Evolutionary conservation across 2,329 filamentous ascomycete species (phyloP).

Genomic region (Cyanodermella asteris): DNA sequence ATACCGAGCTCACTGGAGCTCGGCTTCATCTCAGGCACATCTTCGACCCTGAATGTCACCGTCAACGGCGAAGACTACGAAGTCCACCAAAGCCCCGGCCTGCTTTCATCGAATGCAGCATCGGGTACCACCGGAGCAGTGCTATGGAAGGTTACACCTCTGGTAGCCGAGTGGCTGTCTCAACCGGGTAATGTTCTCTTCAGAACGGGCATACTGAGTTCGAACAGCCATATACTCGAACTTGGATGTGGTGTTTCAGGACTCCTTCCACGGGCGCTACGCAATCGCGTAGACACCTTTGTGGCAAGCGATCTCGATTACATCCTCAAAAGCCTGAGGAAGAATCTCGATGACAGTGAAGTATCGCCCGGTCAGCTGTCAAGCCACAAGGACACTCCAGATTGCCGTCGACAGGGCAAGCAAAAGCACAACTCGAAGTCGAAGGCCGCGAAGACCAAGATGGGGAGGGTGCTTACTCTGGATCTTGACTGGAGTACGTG

Average conservation of each 20-base stretch:
- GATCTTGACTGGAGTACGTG: conserved; percentile 66
- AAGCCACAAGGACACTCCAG: neutral
- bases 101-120: conserved; percentile 55
- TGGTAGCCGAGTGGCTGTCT: conserved; percentile 61
- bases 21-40: conserved; percentile 61
- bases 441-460: conserved; percentile 4
- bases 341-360: conserved; percentile 48
- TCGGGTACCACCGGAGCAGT: conserved; percentile 37
- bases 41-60: conserved; percentile 40
- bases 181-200: conserved; percentile 41
- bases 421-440: conserved; percentile 7
- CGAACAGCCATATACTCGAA: conserved; percentile 45
- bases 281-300: conserved; percentile 39
- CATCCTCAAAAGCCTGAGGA: conserved; percentile 51
- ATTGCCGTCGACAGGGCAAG: conserved; percentile 2
- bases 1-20: conserved; percentile 57
- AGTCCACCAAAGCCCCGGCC: conserved; percentile 62
- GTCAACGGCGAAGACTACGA: conserved; percentile 49
- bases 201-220: conserved; percentile 27
- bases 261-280: conserved; percentile 49
- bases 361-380: neutral
- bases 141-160: conserved; percentile 75
- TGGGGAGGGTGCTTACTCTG: too few species aligned
- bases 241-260: conserved; percentile 77
- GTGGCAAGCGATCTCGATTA: conserved; percentile 78